Conservation (phyloP, 805 yeast genomes). For the Wickerhamomyces rabaulensis region DNA sequence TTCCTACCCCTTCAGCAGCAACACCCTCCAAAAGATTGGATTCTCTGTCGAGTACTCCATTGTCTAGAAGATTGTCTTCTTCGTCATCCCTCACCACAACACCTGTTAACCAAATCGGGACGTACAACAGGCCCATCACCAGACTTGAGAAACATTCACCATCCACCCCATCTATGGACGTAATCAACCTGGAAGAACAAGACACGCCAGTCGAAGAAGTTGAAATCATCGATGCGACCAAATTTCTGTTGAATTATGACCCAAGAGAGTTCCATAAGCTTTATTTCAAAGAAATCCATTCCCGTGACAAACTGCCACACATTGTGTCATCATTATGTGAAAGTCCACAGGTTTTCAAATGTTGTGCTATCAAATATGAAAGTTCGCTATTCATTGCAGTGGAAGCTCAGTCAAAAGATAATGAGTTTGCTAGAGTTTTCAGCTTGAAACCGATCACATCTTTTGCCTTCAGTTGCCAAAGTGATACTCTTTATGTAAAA, state of each 20-base stretch:
- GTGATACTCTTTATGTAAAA: background rate
- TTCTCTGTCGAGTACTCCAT: background rate
- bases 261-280: background rate
- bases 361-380: background rate
- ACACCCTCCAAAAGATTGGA: background rate
- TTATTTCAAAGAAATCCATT: background rate
- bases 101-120: too few relatives aligned
- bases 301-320: background rate
- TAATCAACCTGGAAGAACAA: background rate
- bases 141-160: too few relatives aligned
- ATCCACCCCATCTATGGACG: background rate
- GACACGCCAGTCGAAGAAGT: background rate
- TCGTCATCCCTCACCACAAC: background rate
- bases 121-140: too few relatives aligned
- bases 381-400: background rate
- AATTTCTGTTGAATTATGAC: background rate
- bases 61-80: background rate
- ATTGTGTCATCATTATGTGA: background rate
- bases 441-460: background rate
- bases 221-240: background rate
- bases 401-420: background rate
- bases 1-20: background rate
- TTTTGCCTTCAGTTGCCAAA: background rate
- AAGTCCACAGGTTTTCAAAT: background rate
- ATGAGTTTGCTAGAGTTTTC: background rate